phyloP scores from a whole-genome alignment of 805 yeast genomes.

The Kuraishia piskuri region DNA sequence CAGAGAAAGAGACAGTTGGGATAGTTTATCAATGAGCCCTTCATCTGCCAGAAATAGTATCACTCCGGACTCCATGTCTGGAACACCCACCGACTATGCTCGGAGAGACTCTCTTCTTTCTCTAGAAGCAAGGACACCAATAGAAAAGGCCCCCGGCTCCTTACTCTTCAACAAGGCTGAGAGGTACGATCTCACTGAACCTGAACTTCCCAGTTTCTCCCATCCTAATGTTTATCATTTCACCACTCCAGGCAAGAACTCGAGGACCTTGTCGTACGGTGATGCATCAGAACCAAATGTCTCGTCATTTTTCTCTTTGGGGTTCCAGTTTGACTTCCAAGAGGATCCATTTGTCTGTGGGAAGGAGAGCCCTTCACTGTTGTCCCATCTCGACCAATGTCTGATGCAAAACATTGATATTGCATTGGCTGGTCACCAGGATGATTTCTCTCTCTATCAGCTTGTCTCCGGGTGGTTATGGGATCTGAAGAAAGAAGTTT shows the following conservation, averaged over 20 bases:
- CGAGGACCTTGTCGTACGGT: neutral
- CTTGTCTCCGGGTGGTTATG: slow-evolving; percentile 14
- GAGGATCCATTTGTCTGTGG: neutral
- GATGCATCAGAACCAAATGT: neutral
- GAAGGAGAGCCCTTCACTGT: neutral
- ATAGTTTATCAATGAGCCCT: neutral
- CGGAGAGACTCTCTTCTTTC: neutral
- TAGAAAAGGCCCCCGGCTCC: neutral
- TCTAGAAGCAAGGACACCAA: neutral
- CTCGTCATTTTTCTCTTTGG: slow-evolving; percentile 1
- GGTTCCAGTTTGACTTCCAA: slow-evolving; percentile 1
- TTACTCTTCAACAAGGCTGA: neutral
- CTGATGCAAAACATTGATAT: slow-evolving; percentile 10
- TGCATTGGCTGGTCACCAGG: slow-evolving; percentile 17
- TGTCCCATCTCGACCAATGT: slow-evolving; percentile 14
- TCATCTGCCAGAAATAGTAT: neutral
- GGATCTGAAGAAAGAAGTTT: slow-evolving; percentile 12
- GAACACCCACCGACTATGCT: neutral
- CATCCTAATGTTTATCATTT: neutral
- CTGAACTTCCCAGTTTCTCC: neutral
- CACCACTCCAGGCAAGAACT: neutral
- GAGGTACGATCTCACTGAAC: neutral
- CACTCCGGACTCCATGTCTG: neutral
- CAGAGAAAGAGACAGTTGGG: neutral
- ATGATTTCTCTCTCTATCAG: slow-evolving; percentile 19